Evolutionary conservation across 2,329 filamentous ascomycete genomes (phyloP), one percentile per base, ranked within the genome.

Genomic region (Hortaea sp.): DNA sequence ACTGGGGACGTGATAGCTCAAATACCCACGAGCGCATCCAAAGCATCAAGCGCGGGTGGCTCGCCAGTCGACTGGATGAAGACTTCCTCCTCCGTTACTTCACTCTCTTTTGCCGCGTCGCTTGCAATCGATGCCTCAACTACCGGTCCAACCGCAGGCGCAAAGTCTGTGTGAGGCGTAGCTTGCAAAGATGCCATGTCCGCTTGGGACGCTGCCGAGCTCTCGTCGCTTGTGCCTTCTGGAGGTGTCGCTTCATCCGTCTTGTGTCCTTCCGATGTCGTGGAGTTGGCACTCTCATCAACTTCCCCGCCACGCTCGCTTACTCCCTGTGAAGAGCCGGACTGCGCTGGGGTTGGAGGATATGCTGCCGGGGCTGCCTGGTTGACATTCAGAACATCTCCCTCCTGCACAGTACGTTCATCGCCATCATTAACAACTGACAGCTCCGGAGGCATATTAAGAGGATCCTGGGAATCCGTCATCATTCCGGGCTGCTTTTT

Each of bases 391-490:
- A 49, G 34, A 27, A 43, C 2, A 7, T 57, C 55, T 1, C 54
- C 56, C 11, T 49, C 48, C 4, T 49, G 46, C 10, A 57, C 37
- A 13, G 48, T 38, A 27, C 45, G 48, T n/a, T 38, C 46, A 3
- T 38, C 44, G 5, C 41, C 9, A 35, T 4, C 47, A 5, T 40
- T 51, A 31, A 57, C 43, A 11, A 31, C 39, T 29, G 32, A 46
- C 29, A 59, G 30, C 10, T 44, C 43, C 7, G 46, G 43, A 27
- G 53, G 46, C 42, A 39, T 45, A 6, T 9, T 9, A n/a, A n/a
- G 10, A 40, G 9, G 9, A 35, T 12, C 32, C 9, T 10, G 32
- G 32, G n/a, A 12, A 9, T 39, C 42, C 20, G 27, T 43, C 29
- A 29, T 29, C 41, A 52, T 56, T 9, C 43, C 42, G 6, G 41